Base-by-base conservation (phyloP, 1,284 basidiomycete genomes). In the Lentinula novae-zelandiae region DNA sequence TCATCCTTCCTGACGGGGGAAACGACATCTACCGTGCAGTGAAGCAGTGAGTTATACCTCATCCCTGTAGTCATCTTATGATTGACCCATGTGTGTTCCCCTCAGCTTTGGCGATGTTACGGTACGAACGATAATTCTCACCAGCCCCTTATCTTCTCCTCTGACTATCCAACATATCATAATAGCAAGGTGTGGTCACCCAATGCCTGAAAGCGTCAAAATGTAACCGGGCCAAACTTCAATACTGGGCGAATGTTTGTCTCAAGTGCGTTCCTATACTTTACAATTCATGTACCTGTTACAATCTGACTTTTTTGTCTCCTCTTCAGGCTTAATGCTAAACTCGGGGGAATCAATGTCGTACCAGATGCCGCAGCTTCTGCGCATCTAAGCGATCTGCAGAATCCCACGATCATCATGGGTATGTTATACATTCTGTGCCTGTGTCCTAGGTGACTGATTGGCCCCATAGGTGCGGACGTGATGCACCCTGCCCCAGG, bases 301-400 rank as follows among this genome's bases (percentile, higher is more conserved):
- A 27, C 27, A 27, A 27, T 20, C n/a, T 9, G 6, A 34, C 38
- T 33, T 10, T 64, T 34, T 40, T 7, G 36, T 22, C 27, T 27
- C 65, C 55, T 12, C 65, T 5, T 72, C 77, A 92, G 90, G 70
- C 80, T 93, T 65, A 92, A 92, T 66, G 88, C 89, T 17, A 92
- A 93, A 70, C 76, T 92, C 0, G 90, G 90, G n/a, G 90, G 90
- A 0, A 86, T 91, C 68, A 93, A 92, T 68, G 82, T 81, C 2
- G 78, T 92, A 49, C 89, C 87, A 0, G 86, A 87, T 57, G 78
- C 85, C 1, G 75, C 78, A 13, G 85, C 85, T 0, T 82, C 86
- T 3, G 75, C 80, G 0, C 77, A 82, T 9, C 75, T 90, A 13
- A 82, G 82, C 0, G 89, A 92, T 66, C 81, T 83, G 0, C 75